A percentile compares a stretch with the other conserved stretches of the same genome.
phyloP scores from a whole-genome alignment of 2,329 filamentous ascomycete genomes.

The Pseudogymnoascus sp. region DNA sequence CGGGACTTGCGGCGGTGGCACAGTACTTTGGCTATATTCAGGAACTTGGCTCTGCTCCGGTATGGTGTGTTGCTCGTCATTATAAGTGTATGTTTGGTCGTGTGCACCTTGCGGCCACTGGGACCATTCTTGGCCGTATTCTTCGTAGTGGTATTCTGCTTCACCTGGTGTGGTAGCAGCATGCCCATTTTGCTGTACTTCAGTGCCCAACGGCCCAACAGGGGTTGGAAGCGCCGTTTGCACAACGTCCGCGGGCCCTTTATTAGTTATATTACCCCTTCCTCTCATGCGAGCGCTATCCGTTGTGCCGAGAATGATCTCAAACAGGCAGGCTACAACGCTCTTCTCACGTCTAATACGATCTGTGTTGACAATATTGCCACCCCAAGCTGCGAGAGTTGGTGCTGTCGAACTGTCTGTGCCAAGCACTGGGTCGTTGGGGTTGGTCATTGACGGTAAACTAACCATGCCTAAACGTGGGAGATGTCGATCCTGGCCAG shows the following conservation, averaged over 20 bases:
- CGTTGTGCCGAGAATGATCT: constrained; percentile 76
- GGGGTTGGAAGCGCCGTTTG: constrained; percentile 15
- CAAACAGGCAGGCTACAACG: constrained; percentile 79
- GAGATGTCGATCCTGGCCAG: constrained; percentile 46
- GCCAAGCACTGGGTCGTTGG: constrained; percentile 11
- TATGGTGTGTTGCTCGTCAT: constrained; percentile 25
- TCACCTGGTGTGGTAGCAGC: not conserved
- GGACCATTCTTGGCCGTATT: not conserved
- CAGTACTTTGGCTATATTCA: constrained; percentile 37
- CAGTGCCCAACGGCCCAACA: constrained; percentile 24
- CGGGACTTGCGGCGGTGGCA: constrained; percentile 52
- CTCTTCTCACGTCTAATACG: constrained; percentile 80
- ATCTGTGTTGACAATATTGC: constrained; percentile 79
- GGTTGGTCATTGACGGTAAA: constrained; percentile 17
- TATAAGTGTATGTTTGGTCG: constrained; percentile 23
- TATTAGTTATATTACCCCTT: constrained; percentile 18
- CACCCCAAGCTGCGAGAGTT: constrained; percentile 46
- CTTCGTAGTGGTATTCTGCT: constrained; percentile 3
- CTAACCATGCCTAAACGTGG: constrained; percentile 25
- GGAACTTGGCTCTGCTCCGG: constrained; percentile 26
- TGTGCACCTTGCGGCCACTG: not conserved
- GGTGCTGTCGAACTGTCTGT: constrained; percentile 35
- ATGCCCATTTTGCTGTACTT: constrained; percentile 26
- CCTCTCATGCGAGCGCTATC: constrained; percentile 49
- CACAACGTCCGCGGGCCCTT: not conserved